These are phyloP conservation scores for Ajuga reptans DNA, from an alignment of 305 asterid genomes.

Conservation along the genomic window DNA sequence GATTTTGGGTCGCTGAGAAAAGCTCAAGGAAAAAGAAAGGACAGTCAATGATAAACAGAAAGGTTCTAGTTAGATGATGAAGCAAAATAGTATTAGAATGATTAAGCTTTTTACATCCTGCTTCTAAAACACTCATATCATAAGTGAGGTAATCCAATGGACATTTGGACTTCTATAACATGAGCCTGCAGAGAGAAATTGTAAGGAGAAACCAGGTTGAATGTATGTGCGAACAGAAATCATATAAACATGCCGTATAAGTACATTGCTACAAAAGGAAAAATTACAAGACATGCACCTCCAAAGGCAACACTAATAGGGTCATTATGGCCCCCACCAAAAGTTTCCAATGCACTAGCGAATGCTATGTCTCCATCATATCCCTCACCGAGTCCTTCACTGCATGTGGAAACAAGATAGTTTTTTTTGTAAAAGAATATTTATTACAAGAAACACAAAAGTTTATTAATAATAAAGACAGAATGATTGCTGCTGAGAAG, in stretches of 20 bases:
- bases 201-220: neutral
- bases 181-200: conserved; percentile 1
- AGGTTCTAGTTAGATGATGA: conserved; percentile 10
- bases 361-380: conserved; percentile 98
- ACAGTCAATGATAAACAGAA: neutral
- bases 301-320: conserved; percentile 99
- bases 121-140: neutral
- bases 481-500: too few species aligned
- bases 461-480: too few species aligned
- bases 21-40: neutral
- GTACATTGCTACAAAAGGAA: neutral
- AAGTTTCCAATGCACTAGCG: conserved; percentile 85
- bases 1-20: neutral
- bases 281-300: conserved; percentile 41
- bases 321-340: conserved; percentile 99
- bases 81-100: neutral
- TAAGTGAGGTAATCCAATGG: neutral
- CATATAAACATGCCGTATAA: neutral
- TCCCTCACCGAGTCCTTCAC: conserved; percentile 99
- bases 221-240: conserved; percentile 2
- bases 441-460: too few species aligned
- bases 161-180: conserved; percentile 5
- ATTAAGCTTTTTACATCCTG: neutral
- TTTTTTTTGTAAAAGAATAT: too few species aligned
- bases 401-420: conserved; percentile 30